Evolutionary conservation across 371 early-diverging fungal genomes (phyloP).

Genomic region (Mucor piriformis): DNA sequence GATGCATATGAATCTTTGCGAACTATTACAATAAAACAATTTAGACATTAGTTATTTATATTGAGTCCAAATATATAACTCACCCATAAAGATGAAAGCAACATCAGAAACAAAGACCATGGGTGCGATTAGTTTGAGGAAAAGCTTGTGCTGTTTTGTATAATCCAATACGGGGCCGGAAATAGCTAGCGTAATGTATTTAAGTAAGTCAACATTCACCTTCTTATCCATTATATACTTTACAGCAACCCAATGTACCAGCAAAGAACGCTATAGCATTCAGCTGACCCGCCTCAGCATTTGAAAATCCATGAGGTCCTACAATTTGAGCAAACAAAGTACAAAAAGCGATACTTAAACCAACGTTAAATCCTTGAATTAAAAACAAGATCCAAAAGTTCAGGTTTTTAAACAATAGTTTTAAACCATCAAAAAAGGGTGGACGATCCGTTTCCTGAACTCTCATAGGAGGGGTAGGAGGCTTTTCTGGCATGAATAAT

Average conservation of each 20-base stretch:
- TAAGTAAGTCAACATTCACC: too few relatives aligned
- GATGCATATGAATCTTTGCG: slow-evolving; percentile 43
- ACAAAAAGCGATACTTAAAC: slow-evolving; percentile 51
- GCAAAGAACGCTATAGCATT: slow-evolving; percentile 40
- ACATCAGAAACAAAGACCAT: slow-evolving; percentile 48
- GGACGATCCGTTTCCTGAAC: slow-evolving; percentile 18
- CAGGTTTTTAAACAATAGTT: slow-evolving; percentile 30
- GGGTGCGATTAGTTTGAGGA: slow-evolving; percentile 47
- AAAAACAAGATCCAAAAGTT: slow-evolving; percentile 48
- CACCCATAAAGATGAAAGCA: slow-evolving; percentile 47
- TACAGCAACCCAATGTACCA: slow-evolving; percentile 44
- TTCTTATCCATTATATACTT: too few relatives aligned
- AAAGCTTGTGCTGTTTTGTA: slow-evolving; percentile 52
- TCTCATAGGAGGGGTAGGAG: slow-evolving; percentile 51
- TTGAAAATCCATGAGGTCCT: slow-evolving; percentile 58
- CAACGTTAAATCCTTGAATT: slow-evolving; percentile 48
- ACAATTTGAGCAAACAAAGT: slow-evolving; percentile 51
- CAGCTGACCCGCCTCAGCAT: slow-evolving; percentile 44
- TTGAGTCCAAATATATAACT: not conserved
- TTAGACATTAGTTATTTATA: not conserved
- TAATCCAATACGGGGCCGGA: slow-evolving; percentile 56
- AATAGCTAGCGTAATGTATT: slow-evolving; percentile 31
- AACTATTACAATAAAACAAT: slow-evolving; percentile 16
- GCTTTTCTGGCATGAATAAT: slow-evolving; percentile 43
- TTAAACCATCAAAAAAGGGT: slow-evolving; percentile 45